Evolutionary conservation across 1,284 basidiomycete species (phyloP).

Genomic region (Melampsora medusae): DNA sequence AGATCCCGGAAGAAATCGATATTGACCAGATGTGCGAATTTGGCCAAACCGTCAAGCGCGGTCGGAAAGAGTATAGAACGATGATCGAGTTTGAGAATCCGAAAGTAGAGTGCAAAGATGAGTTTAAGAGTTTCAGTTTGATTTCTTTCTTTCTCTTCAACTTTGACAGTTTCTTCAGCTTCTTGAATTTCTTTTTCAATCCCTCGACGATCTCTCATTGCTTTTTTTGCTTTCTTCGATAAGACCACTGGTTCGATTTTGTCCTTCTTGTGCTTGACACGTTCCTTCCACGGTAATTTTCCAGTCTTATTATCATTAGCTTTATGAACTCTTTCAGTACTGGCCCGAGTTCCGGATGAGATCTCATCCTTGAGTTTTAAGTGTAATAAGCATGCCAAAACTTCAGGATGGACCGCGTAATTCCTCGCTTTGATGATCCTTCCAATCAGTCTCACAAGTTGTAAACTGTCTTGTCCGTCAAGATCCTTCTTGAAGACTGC

Average conservation of each 20-base stretch:
- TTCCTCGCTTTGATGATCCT: constrained; percentile 93
- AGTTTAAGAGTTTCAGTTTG: constrained; percentile 98
- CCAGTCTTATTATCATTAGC: not conserved
- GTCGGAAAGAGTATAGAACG: constrained; percentile 78
- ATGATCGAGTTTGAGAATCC: constrained; percentile 83
- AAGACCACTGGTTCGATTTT: constrained; percentile 65
- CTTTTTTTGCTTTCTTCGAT: constrained; percentile 82
- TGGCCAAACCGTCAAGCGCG: constrained; percentile 85
- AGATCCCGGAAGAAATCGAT: constrained; percentile 98
- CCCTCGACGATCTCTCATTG: constrained; percentile 75
- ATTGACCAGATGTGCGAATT: constrained; percentile 94
- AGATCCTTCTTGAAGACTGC: constrained; percentile 76
- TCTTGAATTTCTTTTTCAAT: constrained; percentile 85
- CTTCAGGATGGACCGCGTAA: constrained; percentile 84
- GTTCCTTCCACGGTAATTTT: constrained; percentile 55
- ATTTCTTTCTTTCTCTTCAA: constrained; percentile 80
- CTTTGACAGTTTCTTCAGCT: constrained; percentile 91
- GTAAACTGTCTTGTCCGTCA: constrained; percentile 73
- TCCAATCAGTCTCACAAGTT: constrained; percentile 84
- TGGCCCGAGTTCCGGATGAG: constrained; percentile 66
- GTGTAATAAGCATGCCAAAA: constrained; percentile 78
- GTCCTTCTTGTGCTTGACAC: constrained; percentile 59
- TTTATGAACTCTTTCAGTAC: constrained; percentile 58
- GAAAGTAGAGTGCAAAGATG: constrained; percentile 95
- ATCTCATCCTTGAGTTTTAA: constrained; percentile 86